Evolutionary conservation across 306 rosid genomes (phyloP).

Genomic region (Lathyrus oleraceus): DNA sequence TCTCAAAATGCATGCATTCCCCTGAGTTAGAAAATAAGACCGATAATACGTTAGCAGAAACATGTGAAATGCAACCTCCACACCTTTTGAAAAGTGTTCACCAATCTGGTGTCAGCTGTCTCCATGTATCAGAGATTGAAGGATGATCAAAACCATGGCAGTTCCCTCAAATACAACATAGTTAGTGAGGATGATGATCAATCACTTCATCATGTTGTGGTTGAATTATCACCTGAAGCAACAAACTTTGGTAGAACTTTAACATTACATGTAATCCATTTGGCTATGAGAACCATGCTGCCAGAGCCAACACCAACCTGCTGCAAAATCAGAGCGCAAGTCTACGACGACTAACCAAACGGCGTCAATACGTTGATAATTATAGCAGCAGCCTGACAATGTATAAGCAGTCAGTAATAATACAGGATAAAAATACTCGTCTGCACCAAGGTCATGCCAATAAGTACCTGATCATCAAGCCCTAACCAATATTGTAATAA

Average conservation of each 20-base stretch:
- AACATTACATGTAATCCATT: conserved; percentile 32
- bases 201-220: conserved; percentile 63
- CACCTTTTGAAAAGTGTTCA: conserved; percentile 59
- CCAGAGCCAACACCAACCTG: no score
- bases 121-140: conserved; percentile 70
- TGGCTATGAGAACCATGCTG: no score
- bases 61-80: conserved; percentile 66
- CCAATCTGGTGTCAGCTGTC: conserved; percentile 94
- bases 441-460: no score
- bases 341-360: no score
- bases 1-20: conserved; percentile 40
- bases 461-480: no score
- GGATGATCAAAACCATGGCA: conserved; percentile 39
- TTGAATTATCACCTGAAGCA: conserved; percentile 53
- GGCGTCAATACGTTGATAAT: no score
- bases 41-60: conserved; percentile 48
- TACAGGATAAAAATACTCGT: no score
- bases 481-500: no score
- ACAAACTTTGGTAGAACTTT: conserved; percentile 34
- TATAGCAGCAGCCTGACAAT: no score
- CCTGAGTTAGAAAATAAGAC: conserved; percentile 39
- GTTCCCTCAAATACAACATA: conserved; percentile 49
- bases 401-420: no score
- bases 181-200: conserved; percentile 97
- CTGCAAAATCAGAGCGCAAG: no score